Percentiles rank a stretch among this genome's conserved stretches.
These are phyloP conservation scores for Puccinia horiana DNA, from an alignment of 1,284 basidiomycete genomes.

Conservation along the genomic window DNA sequence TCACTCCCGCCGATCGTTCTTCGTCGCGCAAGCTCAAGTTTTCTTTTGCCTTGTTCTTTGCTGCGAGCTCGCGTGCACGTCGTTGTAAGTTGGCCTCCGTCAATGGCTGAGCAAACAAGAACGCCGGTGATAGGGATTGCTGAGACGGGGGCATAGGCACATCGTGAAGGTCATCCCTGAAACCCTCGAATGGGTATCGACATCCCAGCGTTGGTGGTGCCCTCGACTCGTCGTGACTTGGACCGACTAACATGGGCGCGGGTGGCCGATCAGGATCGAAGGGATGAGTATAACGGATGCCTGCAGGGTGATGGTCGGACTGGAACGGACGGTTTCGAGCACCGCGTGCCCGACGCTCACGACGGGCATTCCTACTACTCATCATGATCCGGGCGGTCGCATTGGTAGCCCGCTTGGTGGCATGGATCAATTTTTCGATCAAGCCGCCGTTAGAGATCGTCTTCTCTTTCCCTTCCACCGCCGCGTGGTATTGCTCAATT, in stretches of 20 bases:
- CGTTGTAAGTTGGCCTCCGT: conserved; percentile 20
- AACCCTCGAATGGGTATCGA: neutral
- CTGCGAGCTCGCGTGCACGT: neutral
- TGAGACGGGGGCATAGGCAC: neutral
- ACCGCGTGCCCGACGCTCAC: neutral
- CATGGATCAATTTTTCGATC: conserved; percentile 27
- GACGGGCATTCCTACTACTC: conserved; percentile 10
- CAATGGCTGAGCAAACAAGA: neutral
- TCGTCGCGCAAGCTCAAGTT: neutral
- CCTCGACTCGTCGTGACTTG: neutral
- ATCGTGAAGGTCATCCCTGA: neutral
- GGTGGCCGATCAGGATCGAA: neutral
- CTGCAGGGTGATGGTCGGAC: neutral
- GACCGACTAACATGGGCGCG: neutral
- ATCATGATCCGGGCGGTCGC: neutral
- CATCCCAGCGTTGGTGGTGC: neutral
- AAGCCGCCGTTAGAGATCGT: conserved; percentile 16
- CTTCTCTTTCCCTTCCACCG: neutral
- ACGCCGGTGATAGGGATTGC: neutral
- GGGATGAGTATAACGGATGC: neutral
- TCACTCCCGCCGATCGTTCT: conserved; percentile 12
- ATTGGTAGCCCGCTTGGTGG: conserved; percentile 28
- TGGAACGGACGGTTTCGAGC: neutral
- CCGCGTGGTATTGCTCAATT: conserved; percentile 26
- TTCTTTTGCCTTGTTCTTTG: neutral